phyloP scores from a whole-genome alignment of 306 rosid species.

The Neltuma alba region DNA sequence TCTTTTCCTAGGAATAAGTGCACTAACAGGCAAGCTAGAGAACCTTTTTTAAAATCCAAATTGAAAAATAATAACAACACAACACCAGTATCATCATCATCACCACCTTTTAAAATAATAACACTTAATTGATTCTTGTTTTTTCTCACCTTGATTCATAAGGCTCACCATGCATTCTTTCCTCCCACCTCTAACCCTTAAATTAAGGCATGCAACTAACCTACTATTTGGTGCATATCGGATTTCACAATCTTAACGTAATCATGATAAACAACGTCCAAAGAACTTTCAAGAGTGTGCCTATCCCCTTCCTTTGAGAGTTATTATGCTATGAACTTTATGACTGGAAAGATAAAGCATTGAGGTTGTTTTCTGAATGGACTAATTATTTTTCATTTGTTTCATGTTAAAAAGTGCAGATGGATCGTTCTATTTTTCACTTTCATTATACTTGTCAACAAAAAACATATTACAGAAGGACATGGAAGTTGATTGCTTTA shows the following conservation, averaged over 20 bases:
- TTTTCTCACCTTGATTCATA: background rate
- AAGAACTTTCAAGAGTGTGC: background rate
- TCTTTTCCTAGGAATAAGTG: background rate
- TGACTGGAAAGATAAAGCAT: background rate
- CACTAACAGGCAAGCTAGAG: background rate
- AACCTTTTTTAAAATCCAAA: background rate
- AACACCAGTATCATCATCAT: too few relatives aligned
- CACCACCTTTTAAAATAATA: background rate
- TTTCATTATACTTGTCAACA: background rate
- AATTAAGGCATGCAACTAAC: background rate
- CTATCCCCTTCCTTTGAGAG: background rate
- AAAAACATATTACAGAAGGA: background rate
- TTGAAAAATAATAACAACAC: too few relatives aligned
- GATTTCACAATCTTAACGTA: background rate
- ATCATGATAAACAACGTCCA: background rate
- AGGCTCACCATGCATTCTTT: background rate
- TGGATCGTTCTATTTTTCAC: background rate
- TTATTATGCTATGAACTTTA: background rate
- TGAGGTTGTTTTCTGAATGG: background rate
- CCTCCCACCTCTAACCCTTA: background rate
- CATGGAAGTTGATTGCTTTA: background rate
- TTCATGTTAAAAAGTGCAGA: background rate
- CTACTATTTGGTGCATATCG: background rate
- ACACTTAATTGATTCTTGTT: background rate
- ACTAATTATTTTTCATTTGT: background rate